Base-by-base conservation (phyloP, 768 basidiomycete species). In the Pulveroboletus ravenelii region DNA sequence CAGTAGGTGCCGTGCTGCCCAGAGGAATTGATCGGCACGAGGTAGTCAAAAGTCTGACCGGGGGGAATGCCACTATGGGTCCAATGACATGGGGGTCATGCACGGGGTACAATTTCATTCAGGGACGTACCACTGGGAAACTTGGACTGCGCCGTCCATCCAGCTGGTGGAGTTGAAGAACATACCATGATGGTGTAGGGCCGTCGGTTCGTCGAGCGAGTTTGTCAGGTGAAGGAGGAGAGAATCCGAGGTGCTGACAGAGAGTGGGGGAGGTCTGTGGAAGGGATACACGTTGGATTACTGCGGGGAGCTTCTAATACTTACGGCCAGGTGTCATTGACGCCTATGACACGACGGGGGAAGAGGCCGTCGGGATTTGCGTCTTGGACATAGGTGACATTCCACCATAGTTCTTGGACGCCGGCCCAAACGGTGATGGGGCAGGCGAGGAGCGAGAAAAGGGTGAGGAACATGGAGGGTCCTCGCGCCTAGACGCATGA, bases 241-340 rank as follows among this genome's bases (percentile, higher is more conserved):
- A 0, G 80, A 79, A 66, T 98, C 92, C 17, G 76, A 77, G 6
- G 80, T 77, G 54, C 76, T 78, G 10, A 93, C 80, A 23, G 84
- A 79, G 52, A 96, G 72, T 0, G 90, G 84, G 1, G 94, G 94
- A 2, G 90, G 92, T 25, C 90, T 93, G 50, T 52, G 43, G 45
- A 13, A n/a, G 10, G 27, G 45, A 38, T 12, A 40, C 14, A 32
- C 15, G 29, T 23, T 1, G 2, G 3, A 18, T 3, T 13, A 31
- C 14, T 10, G 20, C 20, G 20, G 20, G 20, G 20, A 23, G 20
- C 20, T 23, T 23, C 20, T 23, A 46, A 44, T 17, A 75, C 91
- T 66, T 67, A 93, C 86, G 94, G 94, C 95, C 94, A 98, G 6
- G 89, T 87, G 17, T 83, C 81, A 63, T 97, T 97, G 45, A 96